These are phyloP conservation scores for Xylariaceae sp. DNA, from an alignment of 2,329 filamentous ascomycete species.

Conservation along the genomic window DNA sequence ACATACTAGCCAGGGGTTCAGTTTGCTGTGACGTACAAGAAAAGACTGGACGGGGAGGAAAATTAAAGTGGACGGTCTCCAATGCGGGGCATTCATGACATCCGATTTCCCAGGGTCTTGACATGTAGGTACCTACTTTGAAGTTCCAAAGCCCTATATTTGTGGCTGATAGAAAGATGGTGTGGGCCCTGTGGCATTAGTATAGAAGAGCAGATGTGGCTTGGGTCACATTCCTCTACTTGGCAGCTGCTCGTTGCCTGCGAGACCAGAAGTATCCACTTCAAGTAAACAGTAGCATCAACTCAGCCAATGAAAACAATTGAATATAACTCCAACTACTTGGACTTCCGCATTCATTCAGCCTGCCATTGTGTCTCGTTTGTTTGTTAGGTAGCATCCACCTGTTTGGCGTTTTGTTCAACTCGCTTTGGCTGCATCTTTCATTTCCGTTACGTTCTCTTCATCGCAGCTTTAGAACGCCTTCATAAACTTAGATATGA, in stretches of 20 bases:
- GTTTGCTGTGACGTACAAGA: too few relatives aligned
- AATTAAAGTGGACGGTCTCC: constrained; percentile 12
- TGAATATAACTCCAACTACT: background rate
- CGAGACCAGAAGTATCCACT: background rate
- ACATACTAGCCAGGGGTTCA: too few relatives aligned
- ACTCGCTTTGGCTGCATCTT: too few relatives aligned
- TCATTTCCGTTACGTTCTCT: background rate
- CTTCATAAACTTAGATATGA: constrained; percentile 30
- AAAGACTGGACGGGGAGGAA: background rate
- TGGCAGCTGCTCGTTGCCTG: constrained; percentile 8
- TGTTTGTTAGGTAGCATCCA: too few relatives aligned
- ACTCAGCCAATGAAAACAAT: constrained; percentile 4
- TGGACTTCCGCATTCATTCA: background rate
- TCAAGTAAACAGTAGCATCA: constrained; percentile 1
- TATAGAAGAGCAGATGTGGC: constrained; percentile 18
- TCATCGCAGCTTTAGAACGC: background rate
- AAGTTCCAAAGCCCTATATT: too few relatives aligned
- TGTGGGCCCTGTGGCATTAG: too few relatives aligned
- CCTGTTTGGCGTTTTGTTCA: too few relatives aligned
- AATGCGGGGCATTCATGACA: constrained; percentile 20
- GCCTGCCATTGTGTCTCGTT: too few relatives aligned
- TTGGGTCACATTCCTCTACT: constrained; percentile 1
- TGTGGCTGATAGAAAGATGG: too few relatives aligned
- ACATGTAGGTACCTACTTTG: too few relatives aligned
- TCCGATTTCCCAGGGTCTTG: constrained; percentile 11